Evolutionary conservation across 192 early-diverging fungal genomes (phyloP), one percentile per base, ranked within the genome.

Genomic region (Podila minutissima): DNA sequence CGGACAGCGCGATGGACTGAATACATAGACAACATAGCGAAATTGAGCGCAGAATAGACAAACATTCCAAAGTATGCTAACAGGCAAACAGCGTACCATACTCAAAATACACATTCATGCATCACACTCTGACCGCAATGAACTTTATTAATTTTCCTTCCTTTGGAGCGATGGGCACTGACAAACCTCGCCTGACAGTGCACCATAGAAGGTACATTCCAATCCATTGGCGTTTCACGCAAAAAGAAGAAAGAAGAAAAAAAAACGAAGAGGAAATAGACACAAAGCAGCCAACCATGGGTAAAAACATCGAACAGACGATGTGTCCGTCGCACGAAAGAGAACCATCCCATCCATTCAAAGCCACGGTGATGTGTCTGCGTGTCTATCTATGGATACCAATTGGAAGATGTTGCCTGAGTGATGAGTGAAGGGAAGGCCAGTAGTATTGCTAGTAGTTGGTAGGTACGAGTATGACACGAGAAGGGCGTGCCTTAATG

Each of bases 11-110:
- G 13, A 51, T 17, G n/a, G 51, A 5, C 12, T 24, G 51, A 53
- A 3, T 53, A 53, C 38, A 46, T 17, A 17, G 8, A 46, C 41
- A 46, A 46, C 41, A 46, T 46, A 55, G 53, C n/a, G 22, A 24
- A 12, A 55, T 7, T 37, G 53, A 55, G 53, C 9, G n/a, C 53
- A 46, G 41, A 10, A 22, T 53, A 53, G n/a, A 55, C 53, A 55
- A 55, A 55, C 53, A 55, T 55, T 55, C 53, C 53, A 55, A 55
- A 55, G 53, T 24, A 22, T 55, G 53, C 53, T 55, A 22, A 55
- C 22, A 55, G 24, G 22, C 24, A n/a, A 20, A 55, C 24, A 26
- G 53, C 24, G 8, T 29, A 29, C 29, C 53, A 26, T 17, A 55
- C 20, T 24, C n/a, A 55, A 17, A 17, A 55, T 22, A 55, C 53